phyloP scores from a whole-genome alignment of 202 grass and related monocot species.

The Setaria viridis region DNA sequence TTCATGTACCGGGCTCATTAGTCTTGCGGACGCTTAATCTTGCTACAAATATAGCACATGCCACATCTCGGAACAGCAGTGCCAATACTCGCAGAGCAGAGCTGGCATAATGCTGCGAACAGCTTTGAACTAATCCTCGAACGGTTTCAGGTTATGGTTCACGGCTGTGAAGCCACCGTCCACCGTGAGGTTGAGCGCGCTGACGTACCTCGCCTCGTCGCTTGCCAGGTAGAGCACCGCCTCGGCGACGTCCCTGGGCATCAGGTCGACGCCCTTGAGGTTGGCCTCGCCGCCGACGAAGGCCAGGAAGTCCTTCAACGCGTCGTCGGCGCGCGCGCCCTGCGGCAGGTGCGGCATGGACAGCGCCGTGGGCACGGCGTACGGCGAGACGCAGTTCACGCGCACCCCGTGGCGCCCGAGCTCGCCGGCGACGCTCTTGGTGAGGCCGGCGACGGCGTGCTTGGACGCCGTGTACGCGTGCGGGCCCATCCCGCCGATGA shows the following conservation, averaged over 20 bases:
- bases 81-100: background rate
- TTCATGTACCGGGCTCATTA: background rate
- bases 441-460: conserved; percentile 82
- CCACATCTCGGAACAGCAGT: background rate
- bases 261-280: conserved; percentile 73
- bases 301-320: conserved; percentile 56
- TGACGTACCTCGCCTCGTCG: conserved; percentile 78
- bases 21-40: background rate
- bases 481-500: conserved; percentile 66
- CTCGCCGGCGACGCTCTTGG: conserved; percentile 77
- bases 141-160: conserved; percentile 51
- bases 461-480: conserved; percentile 80
- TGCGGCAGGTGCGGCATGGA: conserved; percentile 75
- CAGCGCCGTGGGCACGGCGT: conserved; percentile 69
- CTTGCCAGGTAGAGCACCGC: conserved; percentile 91
- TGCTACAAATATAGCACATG: background rate
- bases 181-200: conserved; percentile 66
- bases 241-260: conserved; percentile 60
- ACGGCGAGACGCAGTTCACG: conserved; percentile 91
- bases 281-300: conserved; percentile 70
- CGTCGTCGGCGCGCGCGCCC: conserved; percentile 52
- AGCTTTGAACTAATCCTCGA: conserved; percentile 48
- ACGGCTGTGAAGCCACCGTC: conserved; percentile 65
- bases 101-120: background rate
- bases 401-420: conserved; percentile 82